A percentile compares a stretch with the other conserved stretches of the same genome.
These are phyloP conservation scores for Zasmidium citrigriseum DNA, from an alignment of 2,329 filamentous ascomycete genomes.

Conservation along the genomic window DNA sequence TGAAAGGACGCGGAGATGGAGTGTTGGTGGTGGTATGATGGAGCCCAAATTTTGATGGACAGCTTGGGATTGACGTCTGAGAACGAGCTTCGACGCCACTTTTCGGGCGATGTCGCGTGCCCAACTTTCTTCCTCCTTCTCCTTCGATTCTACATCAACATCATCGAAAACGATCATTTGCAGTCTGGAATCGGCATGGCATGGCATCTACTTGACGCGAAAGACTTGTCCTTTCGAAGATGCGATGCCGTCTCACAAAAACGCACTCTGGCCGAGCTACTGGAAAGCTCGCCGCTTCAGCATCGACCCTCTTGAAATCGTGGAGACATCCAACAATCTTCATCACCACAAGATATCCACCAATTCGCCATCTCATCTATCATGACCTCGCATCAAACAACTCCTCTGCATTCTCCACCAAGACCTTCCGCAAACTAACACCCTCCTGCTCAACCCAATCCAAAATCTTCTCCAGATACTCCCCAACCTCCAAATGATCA, in stretches of 20 bases:
- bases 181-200: too few relatives aligned
- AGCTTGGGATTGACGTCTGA: neutral
- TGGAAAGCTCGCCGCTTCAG: too few relatives aligned
- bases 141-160: neutral
- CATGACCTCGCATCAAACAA: conserved; percentile 37
- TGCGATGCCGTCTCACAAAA: too few relatives aligned
- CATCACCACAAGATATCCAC: neutral
- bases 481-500: conserved; percentile 57
- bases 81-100: neutral
- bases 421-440: conserved; percentile 51
- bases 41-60: neutral
- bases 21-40: neutral
- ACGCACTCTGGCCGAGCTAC: too few relatives aligned
- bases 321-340: too few relatives aligned
- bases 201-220: too few relatives aligned
- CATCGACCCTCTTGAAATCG: too few relatives aligned
- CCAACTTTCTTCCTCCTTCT: neutral
- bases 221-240: too few relatives aligned
- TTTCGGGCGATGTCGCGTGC: neutral
- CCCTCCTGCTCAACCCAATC: conserved; percentile 53
- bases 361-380: neutral
- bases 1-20: conserved; percentile 3
- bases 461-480: conserved; percentile 57
- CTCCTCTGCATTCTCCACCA: conserved; percentile 58
- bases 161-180: too few relatives aligned